A percentile compares a stretch with the other conserved stretches of the same genome.
These are phyloP conservation scores for Paramyrothecium sp. DNA, from an alignment of 2,329 filamentous ascomycete species.

Conservation along the genomic window DNA sequence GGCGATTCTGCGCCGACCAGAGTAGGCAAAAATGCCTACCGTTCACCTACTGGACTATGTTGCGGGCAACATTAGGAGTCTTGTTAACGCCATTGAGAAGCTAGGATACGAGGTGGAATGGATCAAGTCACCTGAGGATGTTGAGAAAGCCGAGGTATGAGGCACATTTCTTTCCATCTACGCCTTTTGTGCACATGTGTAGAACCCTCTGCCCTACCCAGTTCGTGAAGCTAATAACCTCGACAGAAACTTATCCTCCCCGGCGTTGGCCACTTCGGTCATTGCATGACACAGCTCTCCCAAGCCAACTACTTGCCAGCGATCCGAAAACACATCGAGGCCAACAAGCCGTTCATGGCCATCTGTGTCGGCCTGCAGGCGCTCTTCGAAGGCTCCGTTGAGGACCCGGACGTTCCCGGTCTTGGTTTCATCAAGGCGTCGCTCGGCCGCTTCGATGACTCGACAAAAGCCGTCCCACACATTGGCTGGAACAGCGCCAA, in stretches of 20 bases:
- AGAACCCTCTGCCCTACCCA: no score
- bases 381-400: constrained; percentile 81
- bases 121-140: constrained; percentile 81
- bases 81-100: constrained; percentile 97
- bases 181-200: constrained; percentile 5
- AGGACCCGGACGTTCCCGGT: constrained; percentile 70
- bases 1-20: background rate
- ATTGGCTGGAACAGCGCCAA: constrained; percentile 98
- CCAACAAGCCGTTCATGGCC: constrained; percentile 96
- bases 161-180: constrained; percentile 5
- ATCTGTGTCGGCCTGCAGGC: constrained; percentile 95
- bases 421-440: constrained; percentile 70
- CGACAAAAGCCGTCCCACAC: constrained; percentile 88
- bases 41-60: constrained; percentile 86
- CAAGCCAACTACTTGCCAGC: constrained; percentile 81
- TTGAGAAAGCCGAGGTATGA: constrained; percentile 75
- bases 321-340: constrained; percentile 76
- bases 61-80: constrained; percentile 90
- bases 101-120: constrained; percentile 91
- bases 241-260: constrained; percentile 86
- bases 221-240: constrained; percentile 3
- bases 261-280: constrained; percentile 95
- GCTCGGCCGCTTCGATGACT: constrained; percentile 75
- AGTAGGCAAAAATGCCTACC: constrained; percentile 60
- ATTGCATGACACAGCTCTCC: constrained; percentile 84